phyloP scores from a whole-genome alignment of 1,284 basidiomycete species.

The Tilletia indica region DNA sequence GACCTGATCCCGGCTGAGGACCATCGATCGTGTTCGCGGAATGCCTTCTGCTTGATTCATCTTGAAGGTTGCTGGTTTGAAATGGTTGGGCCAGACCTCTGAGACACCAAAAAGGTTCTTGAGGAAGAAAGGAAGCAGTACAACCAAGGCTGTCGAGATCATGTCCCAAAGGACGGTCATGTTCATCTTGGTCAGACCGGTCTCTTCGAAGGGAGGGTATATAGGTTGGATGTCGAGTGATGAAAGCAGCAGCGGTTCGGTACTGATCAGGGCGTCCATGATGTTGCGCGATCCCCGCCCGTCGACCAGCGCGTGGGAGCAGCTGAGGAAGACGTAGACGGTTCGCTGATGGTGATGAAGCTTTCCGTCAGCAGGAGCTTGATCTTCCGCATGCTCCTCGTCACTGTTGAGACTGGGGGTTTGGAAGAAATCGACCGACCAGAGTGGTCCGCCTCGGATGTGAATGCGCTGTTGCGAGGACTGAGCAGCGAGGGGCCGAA shows the following conservation, averaged over 20 bases:
- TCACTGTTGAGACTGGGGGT: background rate
- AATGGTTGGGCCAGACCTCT: background rate
- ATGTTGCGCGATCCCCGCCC: slow-evolving; percentile 1
- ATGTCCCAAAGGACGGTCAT: background rate
- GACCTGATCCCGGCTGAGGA: background rate
- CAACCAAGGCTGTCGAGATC: background rate
- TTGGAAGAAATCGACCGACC: slow-evolving; percentile 2
- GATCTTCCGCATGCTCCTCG: too few species aligned
- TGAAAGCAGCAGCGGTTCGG: background rate
- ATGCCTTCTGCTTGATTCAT: background rate
- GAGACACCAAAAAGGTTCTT: background rate
- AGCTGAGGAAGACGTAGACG: slow-evolving; percentile 10
- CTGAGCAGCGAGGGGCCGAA: background rate
- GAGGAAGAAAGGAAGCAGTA: background rate
- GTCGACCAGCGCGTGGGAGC: slow-evolving; percentile 12
- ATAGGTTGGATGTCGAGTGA: background rate
- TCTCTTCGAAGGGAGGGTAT: slow-evolving; percentile 3
- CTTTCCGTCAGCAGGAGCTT: too few species aligned
- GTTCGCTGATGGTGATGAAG: background rate
- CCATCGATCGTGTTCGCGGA: background rate
- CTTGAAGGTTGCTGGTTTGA: background rate
- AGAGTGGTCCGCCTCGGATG: background rate
- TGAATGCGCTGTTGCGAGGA: background rate
- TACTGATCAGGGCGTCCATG: slow-evolving; percentile 1
- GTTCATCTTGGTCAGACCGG: background rate